Evolutionary conservation across 2,329 filamentous ascomycete genomes (phyloP), one percentile per base, ranked within the genome.

Genomic region (Xylariomycetidae sp.): DNA sequence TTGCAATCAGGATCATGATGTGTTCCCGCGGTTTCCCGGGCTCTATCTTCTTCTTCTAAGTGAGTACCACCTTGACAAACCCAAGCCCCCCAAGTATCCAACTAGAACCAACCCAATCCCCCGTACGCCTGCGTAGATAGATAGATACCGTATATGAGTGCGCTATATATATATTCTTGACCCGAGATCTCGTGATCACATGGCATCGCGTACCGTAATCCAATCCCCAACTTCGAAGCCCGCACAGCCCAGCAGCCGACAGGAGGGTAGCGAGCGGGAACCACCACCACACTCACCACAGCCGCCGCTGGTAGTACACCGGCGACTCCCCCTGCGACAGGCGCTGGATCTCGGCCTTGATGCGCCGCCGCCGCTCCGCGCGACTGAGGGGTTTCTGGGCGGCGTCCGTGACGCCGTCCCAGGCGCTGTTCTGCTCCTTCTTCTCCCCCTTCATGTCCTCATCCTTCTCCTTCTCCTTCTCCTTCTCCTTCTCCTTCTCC

Each of bases 261-360:
- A n/a, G n/a, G n/a, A n/a, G n/a, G n/a, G n/a, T n/a, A n/a, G n/a
- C n/a, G n/a, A n/a, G n/a, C n/a, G n/a, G n/a, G n/a, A n/a, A n/a
- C n/a, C n/a, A n/a, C n/a, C n/a, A n/a, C 10, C n/a, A 24, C 10
- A 5, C 6, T 29, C 19, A 78, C 63, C 68, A 75, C 41, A 76
- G 56, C 30, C 75, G 58, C 29, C 74, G 64, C 47, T 75, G 72
- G 46, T 76, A 76, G 39, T 70, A 70, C 16, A 65, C 58, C 10
- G 60, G 69, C 51, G 59, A 57, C 3, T 69, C 58, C 12, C 58
- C 55, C 49, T 65, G 66, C 6, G 70, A 61, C 35, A 70, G 48
- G 41, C 56, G 61, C 52, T 55, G 58, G 39, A 79, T 67, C 46
- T 79, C 74, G 40, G 74, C 68, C 50, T 74, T 76, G 49, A 79